Percentiles rank a stretch among this genome's conserved stretches.
phyloP scores from a whole-genome alignment of 768 basidiomycete genomes.

The Suillus bovinus region DNA sequence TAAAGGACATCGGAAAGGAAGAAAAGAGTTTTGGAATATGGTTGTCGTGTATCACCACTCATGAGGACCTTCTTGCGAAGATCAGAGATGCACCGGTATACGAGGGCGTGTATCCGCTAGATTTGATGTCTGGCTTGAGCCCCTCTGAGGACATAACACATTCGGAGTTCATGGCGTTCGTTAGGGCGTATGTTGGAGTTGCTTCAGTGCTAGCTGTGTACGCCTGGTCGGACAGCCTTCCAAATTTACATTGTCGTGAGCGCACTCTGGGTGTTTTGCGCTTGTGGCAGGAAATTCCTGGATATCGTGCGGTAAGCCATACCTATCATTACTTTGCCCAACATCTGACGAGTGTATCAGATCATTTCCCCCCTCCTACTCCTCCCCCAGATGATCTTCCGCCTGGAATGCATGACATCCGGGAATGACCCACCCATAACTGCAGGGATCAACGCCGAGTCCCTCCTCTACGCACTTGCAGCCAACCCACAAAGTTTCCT shows the following conservation, averaged over 20 bases:
- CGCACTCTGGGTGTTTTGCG: slow-evolving; percentile 58
- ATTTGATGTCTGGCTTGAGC: slow-evolving; percentile 41
- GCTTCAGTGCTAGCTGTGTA: slow-evolving; percentile 67
- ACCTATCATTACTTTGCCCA: neutral
- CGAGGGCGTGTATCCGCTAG: slow-evolving; percentile 55
- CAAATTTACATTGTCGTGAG: slow-evolving; percentile 62
- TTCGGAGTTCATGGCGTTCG: slow-evolving; percentile 61
- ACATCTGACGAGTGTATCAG: slow-evolving; percentile 36
- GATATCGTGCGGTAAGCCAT: slow-evolving; percentile 65
- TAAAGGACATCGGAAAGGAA: slow-evolving; percentile 62
- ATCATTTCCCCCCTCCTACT: slow-evolving; percentile 75
- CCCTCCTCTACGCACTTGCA: slow-evolving; percentile 60
- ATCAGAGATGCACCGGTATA: slow-evolving; percentile 44
- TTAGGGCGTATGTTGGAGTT: slow-evolving; percentile 69
- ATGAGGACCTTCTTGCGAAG: slow-evolving; percentile 49
- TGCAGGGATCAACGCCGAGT: slow-evolving; percentile 68
- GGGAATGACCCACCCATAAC: slow-evolving; percentile 59
- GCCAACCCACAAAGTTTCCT: slow-evolving; percentile 62
- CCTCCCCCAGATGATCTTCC: slow-evolving; percentile 68
- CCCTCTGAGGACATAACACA: slow-evolving; percentile 36
- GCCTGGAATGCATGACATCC: slow-evolving; percentile 71
- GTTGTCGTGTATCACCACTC: slow-evolving; percentile 68
- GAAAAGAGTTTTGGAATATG: slow-evolving; percentile 73
- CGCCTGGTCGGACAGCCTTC: slow-evolving; percentile 80
- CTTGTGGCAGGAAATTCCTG: slow-evolving; percentile 47